These are phyloP conservation scores for Sporothrix brasiliensis DNA, from an alignment of 2,329 filamentous ascomycete species.

Conservation along the genomic window DNA sequence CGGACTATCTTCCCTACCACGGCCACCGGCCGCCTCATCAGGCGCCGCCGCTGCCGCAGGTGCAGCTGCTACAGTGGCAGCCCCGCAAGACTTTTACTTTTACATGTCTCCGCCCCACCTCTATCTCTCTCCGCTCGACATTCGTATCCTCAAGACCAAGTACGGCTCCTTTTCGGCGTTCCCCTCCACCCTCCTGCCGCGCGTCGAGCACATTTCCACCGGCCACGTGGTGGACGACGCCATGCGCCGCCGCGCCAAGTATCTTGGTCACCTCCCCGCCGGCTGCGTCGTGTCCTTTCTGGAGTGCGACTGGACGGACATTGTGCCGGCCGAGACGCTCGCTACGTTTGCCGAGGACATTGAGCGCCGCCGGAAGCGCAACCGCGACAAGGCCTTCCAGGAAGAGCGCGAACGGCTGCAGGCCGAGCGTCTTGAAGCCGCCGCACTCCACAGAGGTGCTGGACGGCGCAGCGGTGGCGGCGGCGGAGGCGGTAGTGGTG, in stretches of 20 bases:
- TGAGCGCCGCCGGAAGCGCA: slow-evolving; percentile 72
- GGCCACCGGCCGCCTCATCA: slow-evolving; percentile 9
- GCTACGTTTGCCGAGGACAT: slow-evolving; percentile 76
- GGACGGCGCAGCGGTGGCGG: slow-evolving; percentile 15
- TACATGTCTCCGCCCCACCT: slow-evolving; percentile 86
- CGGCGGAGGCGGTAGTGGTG: no score
- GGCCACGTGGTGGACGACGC: slow-evolving; percentile 87
- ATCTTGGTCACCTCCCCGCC: slow-evolving; percentile 80
- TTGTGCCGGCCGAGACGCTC: slow-evolving; percentile 75
- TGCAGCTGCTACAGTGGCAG: slow-evolving; percentile 35
- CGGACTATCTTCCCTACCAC: slow-evolving; percentile 32
- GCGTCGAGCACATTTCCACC: slow-evolving; percentile 85
- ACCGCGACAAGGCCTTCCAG: slow-evolving; percentile 78
- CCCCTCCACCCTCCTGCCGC: slow-evolving; percentile 80
- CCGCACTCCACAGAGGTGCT: slow-evolving; percentile 48
- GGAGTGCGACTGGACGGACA: slow-evolving; percentile 94
- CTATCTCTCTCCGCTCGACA: slow-evolving; percentile 87
- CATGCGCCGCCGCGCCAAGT: slow-evolving; percentile 80
- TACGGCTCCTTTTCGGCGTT: slow-evolving; percentile 83
- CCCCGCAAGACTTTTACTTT: slow-evolving; percentile 70
- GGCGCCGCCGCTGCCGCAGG: slow-evolving; percentile 27
- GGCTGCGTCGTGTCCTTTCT: slow-evolving; percentile 91
- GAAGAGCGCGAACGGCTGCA: slow-evolving; percentile 84
- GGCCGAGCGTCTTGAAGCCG: slow-evolving; percentile 77
- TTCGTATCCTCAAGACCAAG: slow-evolving; percentile 85